A percentile compares a stretch with the other conserved stretches of the same genome.
These are phyloP conservation scores for Parathielavia appendiculata DNA, from an alignment of 495 filamentous ascomycete genomes.

Conservation along the genomic window DNA sequence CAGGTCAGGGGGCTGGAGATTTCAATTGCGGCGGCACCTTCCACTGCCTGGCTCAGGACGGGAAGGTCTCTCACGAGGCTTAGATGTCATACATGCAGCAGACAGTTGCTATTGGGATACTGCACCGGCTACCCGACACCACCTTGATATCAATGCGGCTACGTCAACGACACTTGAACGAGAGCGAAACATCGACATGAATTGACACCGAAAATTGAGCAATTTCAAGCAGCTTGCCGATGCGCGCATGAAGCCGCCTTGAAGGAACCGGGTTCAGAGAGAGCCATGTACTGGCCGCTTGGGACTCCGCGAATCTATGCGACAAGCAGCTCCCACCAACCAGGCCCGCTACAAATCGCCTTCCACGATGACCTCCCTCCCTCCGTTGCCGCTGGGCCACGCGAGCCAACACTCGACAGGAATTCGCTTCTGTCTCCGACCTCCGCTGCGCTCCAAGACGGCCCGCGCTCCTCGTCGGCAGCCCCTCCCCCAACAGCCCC, in stretches of 20 bases:
- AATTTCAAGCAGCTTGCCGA: slow-evolving; percentile 19
- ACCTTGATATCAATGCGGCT: neutral
- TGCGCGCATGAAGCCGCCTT: slow-evolving; percentile 31
- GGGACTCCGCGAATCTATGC: slow-evolving; percentile 86
- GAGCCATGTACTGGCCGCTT: slow-evolving; percentile 93
- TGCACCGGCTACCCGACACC: no score
- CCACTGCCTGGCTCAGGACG: no score
- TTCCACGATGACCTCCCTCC: slow-evolving; percentile 41
- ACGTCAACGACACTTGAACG: neutral
- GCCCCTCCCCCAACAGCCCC: slow-evolving; percentile 18
- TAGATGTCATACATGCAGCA: no score
- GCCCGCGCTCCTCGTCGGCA: slow-evolving; percentile 21
- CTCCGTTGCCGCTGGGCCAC: slow-evolving; percentile 24
- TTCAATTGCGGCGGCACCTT: no score
- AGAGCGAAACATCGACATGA: slow-evolving; percentile 22
- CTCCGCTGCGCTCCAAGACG: slow-evolving; percentile 26
- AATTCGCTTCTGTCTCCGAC: slow-evolving; percentile 26
- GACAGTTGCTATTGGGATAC: no score
- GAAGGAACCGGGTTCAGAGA: slow-evolving; percentile 24
- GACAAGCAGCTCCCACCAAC: slow-evolving; percentile 55
- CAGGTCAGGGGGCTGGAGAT: no score
- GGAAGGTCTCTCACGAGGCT: no score
- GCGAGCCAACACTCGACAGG: slow-evolving; percentile 27
- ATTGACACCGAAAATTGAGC: slow-evolving; percentile 19
- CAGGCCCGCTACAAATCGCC: slow-evolving; percentile 34